These are phyloP conservation scores for Solanum ossicruentum DNA, from an alignment of 257 asterid species.

Conservation along the genomic window DNA sequence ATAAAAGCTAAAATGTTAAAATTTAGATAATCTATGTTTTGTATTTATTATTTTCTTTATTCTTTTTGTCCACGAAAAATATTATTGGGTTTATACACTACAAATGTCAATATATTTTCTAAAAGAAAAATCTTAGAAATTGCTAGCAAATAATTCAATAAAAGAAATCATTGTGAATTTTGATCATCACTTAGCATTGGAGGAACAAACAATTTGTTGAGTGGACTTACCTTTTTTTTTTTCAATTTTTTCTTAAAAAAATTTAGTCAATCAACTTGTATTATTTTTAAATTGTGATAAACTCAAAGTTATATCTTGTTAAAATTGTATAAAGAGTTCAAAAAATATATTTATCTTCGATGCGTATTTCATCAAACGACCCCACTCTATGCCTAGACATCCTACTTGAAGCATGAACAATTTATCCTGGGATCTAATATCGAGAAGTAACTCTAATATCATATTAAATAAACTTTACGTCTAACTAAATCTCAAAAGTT, in stretches of 20 bases:
- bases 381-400: not conserved
- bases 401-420: not conserved
- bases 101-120: not conserved
- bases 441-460: accelerated
- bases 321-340: no score
- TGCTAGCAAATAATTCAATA: not conserved
- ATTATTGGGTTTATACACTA: not conserved
- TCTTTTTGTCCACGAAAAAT: not conserved
- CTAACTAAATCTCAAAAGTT: not conserved
- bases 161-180: not conserved
- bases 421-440: no score
- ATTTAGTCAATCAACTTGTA: not conserved
- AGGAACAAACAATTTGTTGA: not conserved
- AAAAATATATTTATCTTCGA: no score
- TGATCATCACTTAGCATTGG: not conserved
- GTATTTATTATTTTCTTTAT: not conserved
- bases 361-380: no score
- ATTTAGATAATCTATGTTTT: no score
- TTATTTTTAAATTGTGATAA: not conserved
- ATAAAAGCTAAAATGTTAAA: not conserved
- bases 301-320: not conserved
- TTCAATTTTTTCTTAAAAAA: no score
- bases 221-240: not conserved
- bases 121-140: not conserved
- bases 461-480: no score